These are phyloP conservation scores for Aegilops bicornis DNA, from an alignment of 176 grass and related monocot species.

Conservation along the genomic window DNA sequence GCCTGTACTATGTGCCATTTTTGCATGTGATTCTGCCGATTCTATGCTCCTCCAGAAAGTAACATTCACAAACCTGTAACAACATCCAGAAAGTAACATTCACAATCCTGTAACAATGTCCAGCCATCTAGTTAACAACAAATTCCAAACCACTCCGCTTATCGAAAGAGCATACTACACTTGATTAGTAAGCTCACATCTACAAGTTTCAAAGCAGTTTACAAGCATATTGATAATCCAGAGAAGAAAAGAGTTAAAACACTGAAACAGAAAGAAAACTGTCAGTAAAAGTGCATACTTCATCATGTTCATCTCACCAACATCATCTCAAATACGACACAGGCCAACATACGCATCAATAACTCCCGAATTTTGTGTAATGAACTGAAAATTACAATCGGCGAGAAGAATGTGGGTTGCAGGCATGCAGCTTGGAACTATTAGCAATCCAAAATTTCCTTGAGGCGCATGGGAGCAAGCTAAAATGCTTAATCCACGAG, in stretches of 20 bases:
- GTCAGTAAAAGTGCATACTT: not conserved
- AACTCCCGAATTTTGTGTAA: not conserved
- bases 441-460: not conserved
- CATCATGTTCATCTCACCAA: not conserved
- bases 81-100: constrained; percentile 48
- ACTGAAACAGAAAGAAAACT: not conserved
- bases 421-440: not conserved
- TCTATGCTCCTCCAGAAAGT: constrained; percentile 81
- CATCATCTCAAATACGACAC: not conserved
- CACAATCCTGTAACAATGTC: constrained; percentile 47
- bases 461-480: not conserved
- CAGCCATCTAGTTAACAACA: not conserved
- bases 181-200: not conserved
- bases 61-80: constrained; percentile 72
- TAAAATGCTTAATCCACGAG: not conserved
- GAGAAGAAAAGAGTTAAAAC: not conserved
- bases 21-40: constrained; percentile 66
- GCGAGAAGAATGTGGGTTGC: not conserved
- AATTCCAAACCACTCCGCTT: not conserved
- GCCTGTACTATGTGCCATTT: constrained; percentile 87
- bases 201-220: not conserved
- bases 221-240: not conserved
- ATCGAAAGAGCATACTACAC: not conserved
- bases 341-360: not conserved
- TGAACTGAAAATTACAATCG: not conserved